Evolutionary conservation across 345 rosid genomes (phyloP), one percentile per base, ranked within the genome.

Genomic region (Camelina sativa): DNA sequence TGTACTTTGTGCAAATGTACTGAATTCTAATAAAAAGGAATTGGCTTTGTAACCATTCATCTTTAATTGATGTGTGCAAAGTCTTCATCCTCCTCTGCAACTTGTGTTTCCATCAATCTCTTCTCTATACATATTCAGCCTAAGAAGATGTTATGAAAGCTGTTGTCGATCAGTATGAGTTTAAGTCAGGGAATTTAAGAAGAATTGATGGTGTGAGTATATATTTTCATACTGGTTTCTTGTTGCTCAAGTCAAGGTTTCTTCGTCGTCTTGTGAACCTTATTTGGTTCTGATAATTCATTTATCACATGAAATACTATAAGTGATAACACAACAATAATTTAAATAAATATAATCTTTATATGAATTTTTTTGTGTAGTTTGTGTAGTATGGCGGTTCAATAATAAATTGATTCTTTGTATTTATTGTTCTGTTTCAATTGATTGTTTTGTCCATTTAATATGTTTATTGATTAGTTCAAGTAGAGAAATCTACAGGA

Each of bases 141-240:
- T 37, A 87, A 83, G 69, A 85, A 72, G 73, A 82, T 87, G 84
- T 62, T 87, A 50, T 82, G 86, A 52, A 87, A 87, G 83, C 48
- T 87, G 55, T 65, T 85, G 69, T 82, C 87, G 1, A 80, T 83
- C 53, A 87, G 82, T 73, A 83, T 85, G 75, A 85, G 80, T 57
- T 62, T 78, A 73, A 71, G 73, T 71, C 93, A 90, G 79, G 84
- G 86, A 82, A 83, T 70, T 69, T 84, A 38, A 68, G 43, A 75
- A 30, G 22, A 19, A 13, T 5, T 58, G 13, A 7, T 17, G 12
- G 22, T 62, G 38, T n/a, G 69, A 54, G 22, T 7, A 6, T 68
- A 6, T 35, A 32, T 9, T 67, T 13, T 48, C 22, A 2, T 52
- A 9, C 4, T 56, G 55, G 62, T 77, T 71, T 47, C 80, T 65